These are phyloP conservation scores for Gigaspora rosea DNA, from an alignment of 192 early-diverging fungal species.

Conservation along the genomic window DNA sequence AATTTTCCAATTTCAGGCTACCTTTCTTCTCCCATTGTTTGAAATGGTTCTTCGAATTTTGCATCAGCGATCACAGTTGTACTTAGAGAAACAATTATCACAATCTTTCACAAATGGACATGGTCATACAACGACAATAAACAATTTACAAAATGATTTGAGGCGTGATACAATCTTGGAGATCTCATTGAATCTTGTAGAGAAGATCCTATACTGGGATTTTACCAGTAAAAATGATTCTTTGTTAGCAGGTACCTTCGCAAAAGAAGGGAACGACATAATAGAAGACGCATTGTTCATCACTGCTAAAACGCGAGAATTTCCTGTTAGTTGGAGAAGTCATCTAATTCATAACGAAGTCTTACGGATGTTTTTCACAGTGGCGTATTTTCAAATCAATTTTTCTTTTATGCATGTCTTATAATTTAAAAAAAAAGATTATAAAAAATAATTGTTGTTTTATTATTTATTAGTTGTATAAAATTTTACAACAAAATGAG, in stretches of 20 bases:
- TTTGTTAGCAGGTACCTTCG: constrained; percentile 44
- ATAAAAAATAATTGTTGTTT: neutral
- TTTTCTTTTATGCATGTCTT: neutral
- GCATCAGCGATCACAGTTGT: constrained; percentile 46
- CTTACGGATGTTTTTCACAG: constrained; percentile 65
- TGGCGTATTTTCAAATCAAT: constrained; percentile 30
- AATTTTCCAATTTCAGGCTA: constrained; percentile 31
- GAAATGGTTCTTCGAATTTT: constrained; percentile 51
- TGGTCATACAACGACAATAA: neutral
- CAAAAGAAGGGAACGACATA: constrained; percentile 39
- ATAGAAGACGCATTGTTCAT: constrained; percentile 36
- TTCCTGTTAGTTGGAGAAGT: constrained; percentile 56
- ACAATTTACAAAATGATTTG: neutral
- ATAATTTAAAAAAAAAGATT: neutral
- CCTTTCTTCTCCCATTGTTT: constrained; percentile 53
- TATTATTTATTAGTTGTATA: constrained; percentile 46
- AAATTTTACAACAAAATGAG: constrained; percentile 49
- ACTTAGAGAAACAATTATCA: neutral
- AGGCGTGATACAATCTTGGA: constrained; percentile 36
- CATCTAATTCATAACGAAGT: constrained; percentile 60
- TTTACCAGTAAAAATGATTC: constrained; percentile 46
- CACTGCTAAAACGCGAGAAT: constrained; percentile 11
- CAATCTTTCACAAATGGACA: no score
- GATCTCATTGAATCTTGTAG: constrained; percentile 37
- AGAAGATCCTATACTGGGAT: constrained; percentile 60